Conservation (phyloP, 441 rosid species). For the Erysimum cheiri region DNA sequence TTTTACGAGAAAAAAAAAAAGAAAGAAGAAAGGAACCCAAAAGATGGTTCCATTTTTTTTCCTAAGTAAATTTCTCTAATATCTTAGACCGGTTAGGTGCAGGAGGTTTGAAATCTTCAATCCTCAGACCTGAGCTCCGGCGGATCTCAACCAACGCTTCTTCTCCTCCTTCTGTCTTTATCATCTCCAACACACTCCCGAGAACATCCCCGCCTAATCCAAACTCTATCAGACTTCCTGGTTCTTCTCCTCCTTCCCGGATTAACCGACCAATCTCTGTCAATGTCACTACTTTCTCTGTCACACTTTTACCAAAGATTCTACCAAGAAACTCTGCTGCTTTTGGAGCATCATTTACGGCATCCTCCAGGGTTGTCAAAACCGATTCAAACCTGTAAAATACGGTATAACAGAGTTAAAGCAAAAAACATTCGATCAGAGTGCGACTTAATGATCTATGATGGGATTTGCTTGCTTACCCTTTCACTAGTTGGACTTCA, state of each 20-base stretch:
- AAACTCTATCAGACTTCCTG: slow-evolving; percentile 57
- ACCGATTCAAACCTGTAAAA: slow-evolving; percentile 75
- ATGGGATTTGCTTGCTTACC: slow-evolving; percentile 53
- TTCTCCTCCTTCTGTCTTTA: slow-evolving; percentile 73
- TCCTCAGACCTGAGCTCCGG: slow-evolving; percentile 60
- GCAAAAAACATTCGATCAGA: slow-evolving; percentile 1
- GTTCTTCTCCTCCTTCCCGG: slow-evolving; percentile 73
- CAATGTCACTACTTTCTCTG: slow-evolving; percentile 59
- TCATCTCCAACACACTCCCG: slow-evolving; percentile 72
- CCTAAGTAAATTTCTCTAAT: slow-evolving; percentile 78
- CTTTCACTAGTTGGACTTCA: slow-evolving; percentile 66
- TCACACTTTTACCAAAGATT: slow-evolving; percentile 62
- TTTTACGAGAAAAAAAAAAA: background rate
- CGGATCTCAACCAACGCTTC: slow-evolving; percentile 56
- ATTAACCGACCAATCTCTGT: slow-evolving; percentile 64
- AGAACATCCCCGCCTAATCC: slow-evolving; percentile 92
- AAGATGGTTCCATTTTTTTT: slow-evolving; percentile 38
- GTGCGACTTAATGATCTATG: background rate
- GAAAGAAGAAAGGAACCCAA: slow-evolving; percentile 32
- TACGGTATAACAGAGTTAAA: background rate
- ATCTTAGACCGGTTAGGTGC: slow-evolving; percentile 65
- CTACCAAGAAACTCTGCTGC: slow-evolving; percentile 86
- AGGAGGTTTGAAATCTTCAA: slow-evolving; percentile 82
- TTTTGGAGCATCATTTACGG: slow-evolving; percentile 88
- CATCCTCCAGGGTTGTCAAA: slow-evolving; percentile 79